Base-by-base conservation (phyloP, 306 rosid genomes). In the Cucurbita moschata region DNA sequence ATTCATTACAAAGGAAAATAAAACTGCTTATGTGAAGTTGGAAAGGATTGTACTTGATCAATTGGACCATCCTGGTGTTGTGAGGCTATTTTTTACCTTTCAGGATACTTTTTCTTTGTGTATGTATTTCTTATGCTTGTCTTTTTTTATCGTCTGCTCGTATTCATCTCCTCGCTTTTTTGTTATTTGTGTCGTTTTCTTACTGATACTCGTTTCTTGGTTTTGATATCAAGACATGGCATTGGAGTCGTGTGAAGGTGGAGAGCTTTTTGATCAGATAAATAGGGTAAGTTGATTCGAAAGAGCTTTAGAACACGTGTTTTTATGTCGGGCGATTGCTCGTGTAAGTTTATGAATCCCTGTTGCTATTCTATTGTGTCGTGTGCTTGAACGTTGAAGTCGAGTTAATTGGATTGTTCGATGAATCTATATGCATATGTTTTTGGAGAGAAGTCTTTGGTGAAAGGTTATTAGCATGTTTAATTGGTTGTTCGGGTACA, bases 241-340 rank as follows among this genome's bases (percentile, higher is more conserved):
- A 71, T 92, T 95, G 78, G 99, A 95, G 78, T 95, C 99, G 77
- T 95, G 99, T 78, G 99, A 95, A 87, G 99, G 99, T 47, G 99
- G 99, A 80, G 99, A 95, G 65, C 99, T 95, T 77, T 95, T 95
- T 85, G 99, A 95, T 81, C 99, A 91, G 84, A 95, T 95, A 83
- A 88, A 88, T 78, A 90, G 97, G 96, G 99, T 95, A 86, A 87
- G 97, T 81, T 76, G 74, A 59, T 55, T 19, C 49, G 49, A 51
- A 39, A 21, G 43, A 75, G 11, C 61, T 73, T 19, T 21, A 8
- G 8, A 68, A 47, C 13, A 10, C 26, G 39, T 3, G 30, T 64
- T n/a, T 15, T 64, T 64, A 5, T 15, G 8, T 16, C 26, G 10
- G 10, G 21, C 2, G 43, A 12, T 30, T 16, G 10, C 59, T 68